Base-by-base conservation (phyloP, 192 early-diverging fungal species). In the Backusella morwellensis region DNA sequence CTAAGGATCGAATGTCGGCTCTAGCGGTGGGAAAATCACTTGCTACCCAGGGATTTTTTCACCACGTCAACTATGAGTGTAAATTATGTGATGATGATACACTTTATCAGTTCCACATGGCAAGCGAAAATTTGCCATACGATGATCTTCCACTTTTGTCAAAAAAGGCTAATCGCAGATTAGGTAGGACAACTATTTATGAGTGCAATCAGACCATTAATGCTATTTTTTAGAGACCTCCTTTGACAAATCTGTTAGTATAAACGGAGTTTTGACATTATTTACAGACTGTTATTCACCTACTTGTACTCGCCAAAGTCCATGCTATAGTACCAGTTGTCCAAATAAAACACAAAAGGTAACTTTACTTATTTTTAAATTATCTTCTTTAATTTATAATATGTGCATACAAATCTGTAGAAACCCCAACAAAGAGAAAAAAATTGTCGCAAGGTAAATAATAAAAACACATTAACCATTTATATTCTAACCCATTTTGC, bases 251-350 rank as follows among this genome's bases (percentile, higher is more conserved):
- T 29, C 56, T 63, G 56, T 63, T 26, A 23, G 26, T 63, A 26
- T 63, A 26, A 63, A 35, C 75, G 97, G 97, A 32, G 91, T 98
- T 0, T 95, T 97, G 82, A 95, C 94, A 0, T 85, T 94, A 32
- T 85, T 98, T 70, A 92, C 97, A 0, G 91, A 94, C 72, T 98
- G 97, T 83, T 98, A 98, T 83, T 97, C 96, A 26, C 94, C 95
- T 0, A 97, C 95, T 0, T 98, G 97, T 81, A 88, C 92, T 1
- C 79, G 82, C 29, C 92, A 90, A 44, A 88, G 86, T 70, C 84
- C 91, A 6, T 98, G 96, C 80, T 98, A 98, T 84, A 96, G 94
- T 76, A 89, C 93, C 7, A 88, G 91, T 5, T 97, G 97, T 74
- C 96, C 96, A 8, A 80, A 92, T 14, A 86, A 91, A 71, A 79